Base-by-base conservation (phyloP, 768 basidiomycete genomes). In the Podaxis carcinomalis region DNA sequence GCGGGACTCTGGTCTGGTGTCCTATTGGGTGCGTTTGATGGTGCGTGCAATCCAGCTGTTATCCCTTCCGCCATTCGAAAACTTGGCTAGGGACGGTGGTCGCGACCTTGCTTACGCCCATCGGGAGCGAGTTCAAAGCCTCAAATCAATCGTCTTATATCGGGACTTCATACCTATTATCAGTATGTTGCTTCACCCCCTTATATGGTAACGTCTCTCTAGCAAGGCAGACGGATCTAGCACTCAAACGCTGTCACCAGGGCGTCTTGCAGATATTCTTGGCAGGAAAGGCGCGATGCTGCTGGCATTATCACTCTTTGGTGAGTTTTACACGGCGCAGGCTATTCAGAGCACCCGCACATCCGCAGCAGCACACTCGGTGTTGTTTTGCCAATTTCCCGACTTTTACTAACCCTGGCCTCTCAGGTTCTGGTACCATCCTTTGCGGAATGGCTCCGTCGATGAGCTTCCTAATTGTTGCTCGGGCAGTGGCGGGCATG, bases 171-270 rank as follows among this genome's bases (percentile, higher is more conserved):
- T 95, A 95, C 76, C 77, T 95, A 64, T 78, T 95, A 49, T 92
- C 90, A 56, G 85, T 94, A 42, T 94, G 93, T 68, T 94, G 91
- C 75, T 94, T 95, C 72, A 93, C 93, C 21, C 94, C 93, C 61
- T 74, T 93, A 64, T 93, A 93, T 78, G 92, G 92, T 87, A 63
- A 66, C 81, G 28, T 36, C 36, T 72, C 13, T 51, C 27, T 57
- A 58, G 51, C 58, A 52, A 42, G 44, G 46, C 51, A 42, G 40
- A 7, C 44, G 35, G 21, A 64, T 56, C 60, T 56, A 57, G 40
- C 47, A 36, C 52, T 64, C 66, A 71, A 57, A 65, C 32, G 59
- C 50, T 61, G 57, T 58, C 58, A 64, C 68, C 70, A 92, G 91
- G 91, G 62, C 86, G 90, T 63, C 78, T 94, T 62, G 84, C 92